Evolutionary conservation across 164 flowering plant genomes (phyloP).

Genomic region (Cinnamomum micranthum): DNA sequence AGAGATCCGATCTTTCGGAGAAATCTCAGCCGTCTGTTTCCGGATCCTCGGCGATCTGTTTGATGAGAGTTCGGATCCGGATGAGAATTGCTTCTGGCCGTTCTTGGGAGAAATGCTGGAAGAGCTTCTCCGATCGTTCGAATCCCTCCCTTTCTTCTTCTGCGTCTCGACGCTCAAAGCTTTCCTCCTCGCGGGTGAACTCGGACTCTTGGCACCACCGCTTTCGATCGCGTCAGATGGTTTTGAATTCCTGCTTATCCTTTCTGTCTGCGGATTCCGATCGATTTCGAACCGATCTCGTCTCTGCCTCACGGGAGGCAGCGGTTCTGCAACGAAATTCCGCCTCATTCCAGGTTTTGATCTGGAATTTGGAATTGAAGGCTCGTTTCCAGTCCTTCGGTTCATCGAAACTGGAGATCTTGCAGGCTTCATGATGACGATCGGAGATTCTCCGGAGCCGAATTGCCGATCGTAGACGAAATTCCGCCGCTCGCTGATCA

Average conservation of each 20-base stretch:
- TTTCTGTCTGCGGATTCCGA: constrained; percentile 16
- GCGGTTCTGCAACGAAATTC: constrained; percentile 20
- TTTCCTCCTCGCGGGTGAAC: constrained; percentile 31
- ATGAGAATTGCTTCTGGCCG: not conserved
- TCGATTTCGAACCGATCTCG: constrained; percentile 28
- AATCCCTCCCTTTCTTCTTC: constrained; percentile 35
- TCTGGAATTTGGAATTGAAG: constrained; percentile 31
- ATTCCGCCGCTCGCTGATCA: constrained; percentile 31
- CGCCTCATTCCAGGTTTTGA: constrained; percentile 30
- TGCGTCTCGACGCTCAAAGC: constrained; percentile 33
- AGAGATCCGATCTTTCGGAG: constrained; percentile 15
- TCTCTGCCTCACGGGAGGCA: constrained; percentile 28
- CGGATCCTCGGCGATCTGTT: constrained; percentile 44
- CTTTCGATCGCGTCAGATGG: constrained; percentile 39
- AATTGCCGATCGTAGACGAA: constrained; percentile 40
- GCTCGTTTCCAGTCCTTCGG: constrained; percentile 24
- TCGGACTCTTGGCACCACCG: constrained; percentile 38
- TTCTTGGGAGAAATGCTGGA: constrained; percentile 53
- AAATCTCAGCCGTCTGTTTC: constrained; percentile 22
- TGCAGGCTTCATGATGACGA: constrained; percentile 58
- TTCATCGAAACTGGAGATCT: constrained; percentile 19
- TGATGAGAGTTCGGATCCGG: constrained; percentile 23
- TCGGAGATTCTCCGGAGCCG: constrained; percentile 43
- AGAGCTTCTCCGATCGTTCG: constrained; percentile 35
- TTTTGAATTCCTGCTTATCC: constrained; percentile 23